Conservation (phyloP, 306 rosid species). For the Vigna reflexopilosa region DNA sequence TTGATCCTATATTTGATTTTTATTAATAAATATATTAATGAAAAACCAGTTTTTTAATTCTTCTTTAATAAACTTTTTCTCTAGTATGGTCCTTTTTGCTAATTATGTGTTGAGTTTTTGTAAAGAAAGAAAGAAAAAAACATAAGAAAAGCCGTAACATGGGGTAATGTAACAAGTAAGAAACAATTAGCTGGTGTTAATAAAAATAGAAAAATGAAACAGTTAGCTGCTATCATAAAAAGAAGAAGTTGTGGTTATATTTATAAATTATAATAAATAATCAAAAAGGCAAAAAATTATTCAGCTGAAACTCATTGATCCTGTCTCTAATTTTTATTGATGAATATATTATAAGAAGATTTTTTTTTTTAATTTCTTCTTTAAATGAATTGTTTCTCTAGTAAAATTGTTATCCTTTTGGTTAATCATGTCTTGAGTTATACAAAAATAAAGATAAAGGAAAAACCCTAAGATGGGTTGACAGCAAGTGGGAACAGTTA, state of each 20-base stretch:
- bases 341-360: not conserved
- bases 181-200: not conserved
- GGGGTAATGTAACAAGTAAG: not conserved
- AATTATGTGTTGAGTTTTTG: not conserved
- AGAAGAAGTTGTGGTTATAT: not conserved
- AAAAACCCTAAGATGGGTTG: no score
- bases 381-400: no score
- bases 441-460: no score
- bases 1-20: no score
- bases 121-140: not conserved
- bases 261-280: not conserved
- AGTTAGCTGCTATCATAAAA: not conserved
- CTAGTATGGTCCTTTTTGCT: not conserved
- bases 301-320: not conserved
- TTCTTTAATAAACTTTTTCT: no score
- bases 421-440: no score
- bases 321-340: not conserved
- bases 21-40: no score
- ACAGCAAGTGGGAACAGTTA: not conserved
- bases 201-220: not conserved
- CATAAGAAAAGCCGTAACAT: not conserved
- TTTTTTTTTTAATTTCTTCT: not conserved
- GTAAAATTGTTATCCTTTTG: no score
- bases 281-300: not conserved
- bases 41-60: no score